These are phyloP conservation scores for Tardiomyces digboiensis DNA, from an alignment of 1,139 yeast genomes.

Conservation along the genomic window DNA sequence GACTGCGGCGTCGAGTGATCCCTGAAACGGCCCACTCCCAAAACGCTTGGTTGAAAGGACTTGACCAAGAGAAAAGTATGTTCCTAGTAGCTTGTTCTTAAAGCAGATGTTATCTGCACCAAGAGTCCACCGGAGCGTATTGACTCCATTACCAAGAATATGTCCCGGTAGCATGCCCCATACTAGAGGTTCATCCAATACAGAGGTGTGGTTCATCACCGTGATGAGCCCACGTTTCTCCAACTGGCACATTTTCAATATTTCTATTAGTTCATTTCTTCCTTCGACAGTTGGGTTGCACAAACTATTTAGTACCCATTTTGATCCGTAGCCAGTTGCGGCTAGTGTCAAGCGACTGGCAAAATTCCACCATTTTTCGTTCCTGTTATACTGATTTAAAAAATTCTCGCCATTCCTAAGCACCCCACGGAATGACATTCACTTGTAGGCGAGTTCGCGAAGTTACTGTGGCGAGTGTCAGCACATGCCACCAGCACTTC, in stretches of 20 bases:
- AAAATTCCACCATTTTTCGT: constrained; percentile 49
- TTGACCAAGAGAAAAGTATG: constrained; percentile 80
- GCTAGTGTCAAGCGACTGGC: constrained; percentile 64
- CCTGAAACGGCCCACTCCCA: constrained; percentile 92
- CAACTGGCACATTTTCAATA: constrained; percentile 46
- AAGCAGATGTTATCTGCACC: constrained; percentile 94
- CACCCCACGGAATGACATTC: constrained; percentile 69
- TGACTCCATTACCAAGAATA: constrained; percentile 45
- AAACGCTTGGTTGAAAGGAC: constrained; percentile 77
- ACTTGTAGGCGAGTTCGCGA: too few relatives aligned
- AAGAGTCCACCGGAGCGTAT: constrained; percentile 81
- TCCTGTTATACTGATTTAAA: constrained; percentile 53
- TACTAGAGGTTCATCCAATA: constrained; percentile 84
- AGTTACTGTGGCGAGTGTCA: too few relatives aligned
- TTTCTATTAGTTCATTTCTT: constrained; percentile 53
- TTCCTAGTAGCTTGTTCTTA: constrained; percentile 30
- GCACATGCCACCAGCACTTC: too few relatives aligned
- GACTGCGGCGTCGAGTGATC: constrained; percentile 83
- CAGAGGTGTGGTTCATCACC: constrained; percentile 95
- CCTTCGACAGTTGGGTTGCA: constrained; percentile 58
- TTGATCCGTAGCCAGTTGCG: constrained; percentile 56
- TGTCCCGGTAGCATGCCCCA: constrained; percentile 71
- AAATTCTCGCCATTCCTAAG: constrained; percentile 68
- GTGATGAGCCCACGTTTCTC: constrained; percentile 75
- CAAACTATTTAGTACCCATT: constrained; percentile 46